Evolutionary conservation across 2,329 filamentous ascomycete genomes (phyloP), one percentile per base, ranked within the genome.

Genomic region (Nemania bipapillata): DNA sequence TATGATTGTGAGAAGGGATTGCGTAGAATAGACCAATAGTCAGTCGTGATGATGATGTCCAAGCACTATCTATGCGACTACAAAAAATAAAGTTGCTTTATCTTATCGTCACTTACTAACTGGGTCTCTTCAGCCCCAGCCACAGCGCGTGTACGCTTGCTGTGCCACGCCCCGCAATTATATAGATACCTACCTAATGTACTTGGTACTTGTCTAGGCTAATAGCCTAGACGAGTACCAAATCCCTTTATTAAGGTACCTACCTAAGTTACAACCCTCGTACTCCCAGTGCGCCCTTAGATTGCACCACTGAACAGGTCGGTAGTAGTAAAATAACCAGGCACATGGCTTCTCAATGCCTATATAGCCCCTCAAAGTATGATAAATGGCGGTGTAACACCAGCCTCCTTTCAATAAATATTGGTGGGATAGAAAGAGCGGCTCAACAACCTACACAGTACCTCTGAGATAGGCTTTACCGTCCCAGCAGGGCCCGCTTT

Each of bases 21-120:
- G n/a, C 17, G 9, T 55, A 45, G 15, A 4, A 45, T 45, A 45
- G 40, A 17, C 15, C 40, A 7, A n/a, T 45, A 45, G n/a, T 4
- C 20, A n/a, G 40, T 17, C 4, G 53, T 35, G 24, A 24, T 53
- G 30, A 3, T 35, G 6, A 24, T 6, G 57, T 57, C 12, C 30
- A 45, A 42, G 47, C 28, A 3, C 26, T 42, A 17, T 22, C 22
- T 30, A 32, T 37, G 54, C 32, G 47, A 65, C 50, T 54, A n/a
- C 20, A 22, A 32, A 60, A 65, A 65, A 49, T 55, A 59, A 53
- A 65, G 56, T 65, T 40, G 50, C 54, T 24, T 28, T 30, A 65
- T 37, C 63, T 15, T 24, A 4, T 2, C 11, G 17, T 15, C 5
- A 32, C n/a, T n/a, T n/a, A 32, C 9, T 4, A 9, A 32, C 4